Evolutionary conservation across 1,139 yeast species (phyloP).

Genomic region (Hemisphaericaspora xylanilytica): DNA sequence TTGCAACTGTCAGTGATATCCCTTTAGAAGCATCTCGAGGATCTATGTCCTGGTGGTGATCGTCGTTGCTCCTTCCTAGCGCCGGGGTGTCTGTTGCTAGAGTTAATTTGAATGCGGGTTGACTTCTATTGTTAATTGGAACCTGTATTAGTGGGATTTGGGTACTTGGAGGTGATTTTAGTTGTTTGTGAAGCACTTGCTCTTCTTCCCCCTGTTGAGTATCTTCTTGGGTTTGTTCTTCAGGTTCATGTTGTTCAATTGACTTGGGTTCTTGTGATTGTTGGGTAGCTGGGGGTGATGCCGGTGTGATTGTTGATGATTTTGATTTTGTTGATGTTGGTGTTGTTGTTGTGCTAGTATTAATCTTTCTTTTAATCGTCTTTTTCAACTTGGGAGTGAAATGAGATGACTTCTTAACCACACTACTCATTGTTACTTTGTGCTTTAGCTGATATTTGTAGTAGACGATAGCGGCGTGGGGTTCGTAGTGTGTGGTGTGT

Average conservation of each 20-base stretch:
- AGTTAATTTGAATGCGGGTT: constrained; percentile 8
- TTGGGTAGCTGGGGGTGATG: constrained; percentile 16
- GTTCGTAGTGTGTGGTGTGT: no score
- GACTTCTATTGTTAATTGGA: constrained; percentile 3
- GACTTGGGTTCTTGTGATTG: neutral
- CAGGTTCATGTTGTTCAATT: no score
- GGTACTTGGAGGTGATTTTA: neutral
- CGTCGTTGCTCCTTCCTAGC: no score
- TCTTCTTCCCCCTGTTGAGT: constrained; percentile 1
- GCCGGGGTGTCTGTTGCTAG: constrained; percentile 6
- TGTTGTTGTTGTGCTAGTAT: constrained; percentile 9
- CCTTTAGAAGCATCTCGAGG: constrained; percentile 27
- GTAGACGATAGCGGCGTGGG: no score
- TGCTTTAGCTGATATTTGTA: no score
- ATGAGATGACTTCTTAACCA: constrained; percentile 38
- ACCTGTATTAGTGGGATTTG: constrained; percentile 4
- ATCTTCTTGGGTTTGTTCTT: neutral
- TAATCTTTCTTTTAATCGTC: constrained; percentile 19
- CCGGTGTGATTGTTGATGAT: constrained; percentile 24
- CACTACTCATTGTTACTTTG: constrained; percentile 42
- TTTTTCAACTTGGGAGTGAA: constrained; percentile 42
- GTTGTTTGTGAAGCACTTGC: constrained; percentile 5
- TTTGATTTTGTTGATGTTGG: constrained; percentile 1
- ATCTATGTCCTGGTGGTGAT: constrained; percentile 20
- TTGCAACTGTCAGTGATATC: constrained; percentile 10